Evolutionary conservation across 2,329 filamentous ascomycete genomes (phyloP).

Genomic region (Exophiala lecanii-corni): DNA sequence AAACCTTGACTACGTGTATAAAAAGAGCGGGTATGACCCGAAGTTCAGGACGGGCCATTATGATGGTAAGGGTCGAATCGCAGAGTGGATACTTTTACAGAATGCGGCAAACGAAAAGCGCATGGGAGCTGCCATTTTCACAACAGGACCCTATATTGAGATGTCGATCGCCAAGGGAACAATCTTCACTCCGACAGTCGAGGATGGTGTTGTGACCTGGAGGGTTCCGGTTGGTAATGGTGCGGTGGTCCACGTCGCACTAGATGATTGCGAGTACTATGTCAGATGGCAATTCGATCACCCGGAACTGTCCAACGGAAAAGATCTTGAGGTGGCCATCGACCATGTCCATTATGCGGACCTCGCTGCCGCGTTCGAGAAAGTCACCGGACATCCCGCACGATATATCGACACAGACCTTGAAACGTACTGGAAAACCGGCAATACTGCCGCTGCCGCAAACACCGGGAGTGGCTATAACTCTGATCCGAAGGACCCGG

Average conservation of each 20-base stretch:
- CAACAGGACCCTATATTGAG: conserved; percentile 29
- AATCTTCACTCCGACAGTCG: conserved; percentile 38
- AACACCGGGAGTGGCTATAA: conserved; percentile 36
- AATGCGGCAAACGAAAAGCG: conserved; percentile 30
- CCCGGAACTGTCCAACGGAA: conserved; percentile 38
- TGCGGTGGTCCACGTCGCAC: conserved; percentile 39
- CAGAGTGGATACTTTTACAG: conserved; percentile 44
- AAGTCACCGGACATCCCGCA: conserved; percentile 41
- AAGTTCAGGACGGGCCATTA: conserved; percentile 47
- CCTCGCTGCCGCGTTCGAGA: conserved; percentile 40
- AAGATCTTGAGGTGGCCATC: conserved; percentile 45
- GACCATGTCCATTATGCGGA: conserved; percentile 39
- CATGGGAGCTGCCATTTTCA: conserved; percentile 25
- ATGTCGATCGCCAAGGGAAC: conserved; percentile 30
- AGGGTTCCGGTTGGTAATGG: conserved; percentile 35
- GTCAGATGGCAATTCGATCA: conserved; percentile 49
- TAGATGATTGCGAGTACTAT: conserved; percentile 47
- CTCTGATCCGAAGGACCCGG: conserved; percentile 33
- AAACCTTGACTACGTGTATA: conserved; percentile 47
- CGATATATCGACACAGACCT: conserved; percentile 36
- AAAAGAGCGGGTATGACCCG: conserved; percentile 45
- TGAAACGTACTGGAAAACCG: conserved; percentile 33
- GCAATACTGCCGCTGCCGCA: conserved; percentile 16
- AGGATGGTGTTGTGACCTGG: conserved; percentile 42
- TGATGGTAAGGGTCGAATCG: conserved; percentile 44